Evolutionary conservation across 2,329 filamentous ascomycete genomes (phyloP), one percentile per base, ranked within the genome.

Genomic region (Fusarium sp.): DNA sequence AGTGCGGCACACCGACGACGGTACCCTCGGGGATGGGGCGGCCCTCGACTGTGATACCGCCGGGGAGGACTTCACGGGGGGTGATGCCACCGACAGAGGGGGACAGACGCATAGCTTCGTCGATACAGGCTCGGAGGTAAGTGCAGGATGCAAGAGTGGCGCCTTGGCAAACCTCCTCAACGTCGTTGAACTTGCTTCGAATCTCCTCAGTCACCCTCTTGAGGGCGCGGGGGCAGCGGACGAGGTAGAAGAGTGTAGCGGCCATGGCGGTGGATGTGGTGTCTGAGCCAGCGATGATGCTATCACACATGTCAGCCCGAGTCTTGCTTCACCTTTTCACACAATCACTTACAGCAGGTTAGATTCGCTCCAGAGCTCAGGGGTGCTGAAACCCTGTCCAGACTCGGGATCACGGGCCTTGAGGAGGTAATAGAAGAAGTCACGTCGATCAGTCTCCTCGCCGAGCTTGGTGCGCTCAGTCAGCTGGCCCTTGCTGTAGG

Each of bases 381-480:
- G 87, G 3, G 87, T 91, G 45, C 86, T 88, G 78, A 93, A 92
- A 2, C 90, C 90, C 66, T 89, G 86, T 62, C 92, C 92, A 0
- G 92, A 93, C 78, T 93, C 91, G 14, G 92, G 91, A 74, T 94
- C 92, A 42, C 89, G 89, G 9, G 92, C 92, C 78, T 91, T 91
- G 69, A 94, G 87, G 13, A 94, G 87, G 80, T 94, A 91, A 82
- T 93, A 91, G 84, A 94, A 94, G 84, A 94, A 94, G 79, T 94
- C 93, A 66, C 91, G 90, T 37, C 92, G 91, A 76, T 90, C 91
- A 57, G 88, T 91, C 73, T 89, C 90, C 73, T 90, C 90, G 31
- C 91, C 91, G 29, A 92, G 84, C 70, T 90, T 89, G 58, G 91
- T 93, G 27, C 92, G 88, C 77, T 93, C 89, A 16, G 87, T 87